Conservation (phyloP, 495 filamentous ascomycete genomes). For the Trypethelium eluteriae region DNA sequence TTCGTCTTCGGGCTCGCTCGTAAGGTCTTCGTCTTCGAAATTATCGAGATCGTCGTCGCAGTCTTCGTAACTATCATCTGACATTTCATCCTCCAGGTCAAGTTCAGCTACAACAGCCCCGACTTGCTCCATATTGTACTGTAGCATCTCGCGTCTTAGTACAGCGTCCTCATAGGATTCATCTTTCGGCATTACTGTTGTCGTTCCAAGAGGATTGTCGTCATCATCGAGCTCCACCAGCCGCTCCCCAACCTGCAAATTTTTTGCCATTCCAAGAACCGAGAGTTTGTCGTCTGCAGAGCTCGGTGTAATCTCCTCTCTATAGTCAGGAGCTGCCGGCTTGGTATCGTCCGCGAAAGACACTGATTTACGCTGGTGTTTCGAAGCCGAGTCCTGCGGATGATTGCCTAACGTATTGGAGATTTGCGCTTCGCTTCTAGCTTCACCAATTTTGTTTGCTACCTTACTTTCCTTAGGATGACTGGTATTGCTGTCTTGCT, state of each 20-base stretch:
- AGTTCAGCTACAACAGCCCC: slow-evolving; percentile 90
- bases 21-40: slow-evolving; percentile 50
- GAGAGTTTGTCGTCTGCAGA: neutral
- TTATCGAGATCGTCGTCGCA: slow-evolving; percentile 51
- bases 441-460: neutral
- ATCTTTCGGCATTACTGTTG: slow-evolving; percentile 42
- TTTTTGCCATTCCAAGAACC: neutral
- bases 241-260: neutral
- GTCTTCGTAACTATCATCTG: slow-evolving; percentile 40
- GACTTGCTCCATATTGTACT: slow-evolving; percentile 77
- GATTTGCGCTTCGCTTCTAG: neutral
- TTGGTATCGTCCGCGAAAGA: slow-evolving; percentile 54
- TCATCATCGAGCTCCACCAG: slow-evolving; percentile 32
- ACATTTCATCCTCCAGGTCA: slow-evolving; percentile 46
- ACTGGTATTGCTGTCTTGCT: slow-evolving; percentile 11
- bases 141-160: slow-evolving; percentile 85
- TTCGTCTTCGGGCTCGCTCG: slow-evolving; percentile 42
- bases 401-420: neutral
- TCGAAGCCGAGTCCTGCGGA: slow-evolving; percentile 9
- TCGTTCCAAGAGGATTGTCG: slow-evolving; percentile 29
- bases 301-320: neutral
- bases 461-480: neutral
- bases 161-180: slow-evolving; percentile 73
- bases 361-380: slow-evolving; percentile 27
- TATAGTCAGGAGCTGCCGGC: slow-evolving; percentile 21